A percentile compares a stretch with the other conserved stretches of the same genome.
phyloP scores from a whole-genome alignment of 176 grass and related monocot species.

The Carex cristatella region DNA sequence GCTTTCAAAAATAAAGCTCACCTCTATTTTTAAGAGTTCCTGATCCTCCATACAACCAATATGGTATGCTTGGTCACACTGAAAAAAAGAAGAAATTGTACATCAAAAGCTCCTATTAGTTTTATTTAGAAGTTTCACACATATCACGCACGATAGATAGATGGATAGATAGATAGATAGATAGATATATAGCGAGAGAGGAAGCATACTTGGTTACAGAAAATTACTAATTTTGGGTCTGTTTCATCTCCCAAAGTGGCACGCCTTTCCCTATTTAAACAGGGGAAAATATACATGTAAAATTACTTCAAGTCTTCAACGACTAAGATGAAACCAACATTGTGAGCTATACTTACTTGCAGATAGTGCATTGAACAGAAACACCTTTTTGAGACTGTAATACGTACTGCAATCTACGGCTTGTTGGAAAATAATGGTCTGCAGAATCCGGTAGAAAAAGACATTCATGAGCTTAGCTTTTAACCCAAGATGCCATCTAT shows the following conservation, averaged over 20 bases:
- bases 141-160: background rate
- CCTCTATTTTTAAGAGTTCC: conserved; percentile 17
- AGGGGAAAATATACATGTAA: conserved; percentile 26
- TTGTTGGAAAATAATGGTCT: conserved; percentile 15
- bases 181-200: background rate
- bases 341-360: conserved; percentile 42
- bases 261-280: conserved; percentile 36
- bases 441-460: conserved; percentile 6
- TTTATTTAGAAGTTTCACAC: conserved; percentile 10
- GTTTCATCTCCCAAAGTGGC: conserved; percentile 31
- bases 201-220: conserved; percentile 69
- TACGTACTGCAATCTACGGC: conserved; percentile 32
- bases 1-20: conserved; percentile 24
- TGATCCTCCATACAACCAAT: conserved; percentile 48
- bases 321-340: conserved; percentile 7
- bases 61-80: conserved; percentile 72
- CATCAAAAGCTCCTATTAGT: conserved; percentile 10
- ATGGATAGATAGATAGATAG: background rate
- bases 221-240: conserved; percentile 37
- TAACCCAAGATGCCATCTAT: background rate
- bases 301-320: background rate
- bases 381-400: conserved; percentile 41
- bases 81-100: conserved; percentile 34
- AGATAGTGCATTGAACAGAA: conserved; percentile 43
- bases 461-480: conserved; percentile 10